Evolutionary conservation across 2,329 filamentous ascomycete genomes (phyloP).

Genomic region (Mycosphaerella arachidis): DNA sequence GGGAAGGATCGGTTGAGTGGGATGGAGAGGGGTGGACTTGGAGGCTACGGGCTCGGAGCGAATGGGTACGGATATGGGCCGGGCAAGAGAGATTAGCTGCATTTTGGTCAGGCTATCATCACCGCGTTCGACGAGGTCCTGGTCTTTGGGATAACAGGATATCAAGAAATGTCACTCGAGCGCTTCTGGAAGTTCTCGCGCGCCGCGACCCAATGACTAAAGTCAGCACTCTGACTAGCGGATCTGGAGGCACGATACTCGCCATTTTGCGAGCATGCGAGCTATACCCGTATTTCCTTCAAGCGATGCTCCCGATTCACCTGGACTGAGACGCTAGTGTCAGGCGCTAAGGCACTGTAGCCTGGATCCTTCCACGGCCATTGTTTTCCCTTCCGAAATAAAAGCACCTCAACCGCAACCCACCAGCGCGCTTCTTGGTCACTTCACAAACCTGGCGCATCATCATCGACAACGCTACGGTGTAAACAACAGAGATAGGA

Average conservation of each 20-base stretch:
- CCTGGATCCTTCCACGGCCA: not conserved
- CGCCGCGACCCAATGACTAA: too few species aligned
- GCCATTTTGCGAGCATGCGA: not conserved
- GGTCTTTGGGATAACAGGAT: too few species aligned
- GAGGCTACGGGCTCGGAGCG: conserved; percentile 41
- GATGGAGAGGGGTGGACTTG: conserved; percentile 37
- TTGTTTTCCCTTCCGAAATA: not conserved
- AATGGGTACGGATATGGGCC: conserved; percentile 33
- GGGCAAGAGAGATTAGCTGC: conserved; percentile 41
- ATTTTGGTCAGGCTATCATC: too few species aligned
- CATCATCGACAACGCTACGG: too few species aligned
- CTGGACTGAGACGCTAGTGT: not conserved
- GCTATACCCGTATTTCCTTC: not conserved
- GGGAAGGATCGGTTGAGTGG: conserved; percentile 49
- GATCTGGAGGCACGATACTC: not conserved
- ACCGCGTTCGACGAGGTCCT: too few species aligned
- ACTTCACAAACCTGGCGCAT: too few species aligned
- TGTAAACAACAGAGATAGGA: too few species aligned
- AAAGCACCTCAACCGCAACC: not conserved
- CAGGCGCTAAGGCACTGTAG: not conserved
- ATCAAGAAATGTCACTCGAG: too few species aligned
- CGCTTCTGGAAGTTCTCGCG: not conserved
- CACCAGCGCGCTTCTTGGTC: too few species aligned
- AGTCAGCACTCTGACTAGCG: too few species aligned
- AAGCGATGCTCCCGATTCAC: not conserved